phyloP scores from a whole-genome alignment of 106 monocot genomes.

The Acanthochlamys bracteata region DNA sequence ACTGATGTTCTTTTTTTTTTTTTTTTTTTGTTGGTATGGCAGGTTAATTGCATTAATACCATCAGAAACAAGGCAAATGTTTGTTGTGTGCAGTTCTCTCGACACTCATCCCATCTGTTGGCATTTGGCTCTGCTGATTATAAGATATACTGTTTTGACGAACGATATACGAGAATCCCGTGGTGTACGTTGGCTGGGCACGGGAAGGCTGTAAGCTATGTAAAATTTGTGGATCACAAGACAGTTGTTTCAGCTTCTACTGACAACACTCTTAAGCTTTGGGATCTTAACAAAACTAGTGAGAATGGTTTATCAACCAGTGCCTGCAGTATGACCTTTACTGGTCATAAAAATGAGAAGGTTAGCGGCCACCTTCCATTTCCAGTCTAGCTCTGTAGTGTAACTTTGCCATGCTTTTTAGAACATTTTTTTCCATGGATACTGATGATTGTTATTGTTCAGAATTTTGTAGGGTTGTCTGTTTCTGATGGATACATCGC shows the following conservation, averaged over 20 bases:
- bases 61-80: slow-evolving; percentile 77
- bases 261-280: slow-evolving; percentile 85
- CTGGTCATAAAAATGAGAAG: slow-evolving; percentile 90
- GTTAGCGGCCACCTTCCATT: slow-evolving; percentile 23
- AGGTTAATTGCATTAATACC: slow-evolving; percentile 62
- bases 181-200: slow-evolving; percentile 89
- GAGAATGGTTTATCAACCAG: slow-evolving; percentile 39
- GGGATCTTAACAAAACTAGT: slow-evolving; percentile 77
- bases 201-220: slow-evolving; percentile 88
- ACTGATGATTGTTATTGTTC: slow-evolving; percentile 23
- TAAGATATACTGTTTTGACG: slow-evolving; percentile 83
- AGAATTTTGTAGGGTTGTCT: slow-evolving; percentile 98
- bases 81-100: slow-evolving; percentile 86
- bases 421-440: neutral
- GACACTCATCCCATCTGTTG: slow-evolving; percentile 75
- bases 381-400: neutral
- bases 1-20: too few relatives aligned
- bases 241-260: slow-evolving; percentile 88
- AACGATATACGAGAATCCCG: slow-evolving; percentile 68
- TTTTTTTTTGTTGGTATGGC: slow-evolving; percentile 12
- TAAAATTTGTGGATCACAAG: slow-evolving; percentile 74
- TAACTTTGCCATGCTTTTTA: neutral
- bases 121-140: slow-evolving; percentile 93
- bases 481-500: slow-evolving; percentile 86
- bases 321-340: slow-evolving; percentile 74